Evolutionary conservation across 768 basidiomycete species (phyloP).

Genomic region (Trametopsis cervina): DNA sequence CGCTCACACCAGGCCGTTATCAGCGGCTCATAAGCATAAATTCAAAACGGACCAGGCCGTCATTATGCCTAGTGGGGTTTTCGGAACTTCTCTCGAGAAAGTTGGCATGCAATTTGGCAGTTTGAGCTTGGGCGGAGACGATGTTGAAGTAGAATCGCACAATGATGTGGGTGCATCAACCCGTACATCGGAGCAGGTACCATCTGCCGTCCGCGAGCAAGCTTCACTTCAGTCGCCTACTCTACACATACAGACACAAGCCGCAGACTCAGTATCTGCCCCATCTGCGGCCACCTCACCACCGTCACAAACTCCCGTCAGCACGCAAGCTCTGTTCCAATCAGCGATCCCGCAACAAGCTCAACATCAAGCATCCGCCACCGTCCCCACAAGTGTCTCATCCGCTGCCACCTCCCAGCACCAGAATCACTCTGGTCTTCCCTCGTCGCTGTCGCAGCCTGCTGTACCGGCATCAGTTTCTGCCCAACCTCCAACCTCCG

Average conservation of each 20-base stretch:
- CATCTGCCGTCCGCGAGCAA: no score
- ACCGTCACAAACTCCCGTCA: conserved; percentile 28
- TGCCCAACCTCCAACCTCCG: conserved; percentile 21
- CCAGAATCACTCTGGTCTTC: conserved; percentile 11
- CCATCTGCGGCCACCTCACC: conserved; percentile 16
- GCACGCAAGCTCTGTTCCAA: conserved; percentile 18
- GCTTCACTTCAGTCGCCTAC: conserved; percentile 15
- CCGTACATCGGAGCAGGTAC: conserved; percentile 13
- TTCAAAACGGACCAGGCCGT: conserved; percentile 79
- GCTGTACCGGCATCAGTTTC: conserved; percentile 20
- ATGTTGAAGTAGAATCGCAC: conserved; percentile 46
- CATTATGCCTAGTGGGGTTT: conserved; percentile 65
- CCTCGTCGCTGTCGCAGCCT: conserved; percentile 22
- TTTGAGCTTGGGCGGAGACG: conserved; percentile 66
- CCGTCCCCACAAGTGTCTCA: conserved; percentile 5
- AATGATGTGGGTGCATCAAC: no score
- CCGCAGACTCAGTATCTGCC: conserved; percentile 5
- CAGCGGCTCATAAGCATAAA: conserved; percentile 47
- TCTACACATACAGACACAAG: conserved; percentile 8
- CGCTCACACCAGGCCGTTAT: conserved; percentile 45
- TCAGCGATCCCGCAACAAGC: conserved; percentile 21
- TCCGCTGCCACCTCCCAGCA: conserved; percentile 14
- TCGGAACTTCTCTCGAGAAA: conserved; percentile 61
- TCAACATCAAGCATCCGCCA: conserved; percentile 26
- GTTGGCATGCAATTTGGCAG: conserved; percentile 90